Conservation (phyloP, 371 early-diverging fungal genomes). For the Saksenaea oblongispora region DNA sequence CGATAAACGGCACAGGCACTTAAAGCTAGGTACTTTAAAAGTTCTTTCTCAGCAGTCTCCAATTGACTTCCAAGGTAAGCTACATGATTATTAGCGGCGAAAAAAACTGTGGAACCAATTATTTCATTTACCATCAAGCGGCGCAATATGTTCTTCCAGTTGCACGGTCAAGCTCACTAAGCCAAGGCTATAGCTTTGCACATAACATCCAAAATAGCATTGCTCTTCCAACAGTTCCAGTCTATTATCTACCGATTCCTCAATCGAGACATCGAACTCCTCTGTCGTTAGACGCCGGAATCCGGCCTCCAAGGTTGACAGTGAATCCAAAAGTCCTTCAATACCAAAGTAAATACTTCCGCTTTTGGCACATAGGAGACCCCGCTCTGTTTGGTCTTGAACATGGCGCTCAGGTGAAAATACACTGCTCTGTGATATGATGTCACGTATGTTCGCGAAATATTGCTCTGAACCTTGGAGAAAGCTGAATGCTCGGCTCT, state of each 20-base stretch:
- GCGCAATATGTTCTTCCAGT: slow-evolving; percentile 8
- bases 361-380: background rate
- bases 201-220: slow-evolving; percentile 14
- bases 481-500: slow-evolving; percentile 12
- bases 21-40: background rate
- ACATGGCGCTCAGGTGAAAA: background rate
- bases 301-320: slow-evolving; percentile 4
- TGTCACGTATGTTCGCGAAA: background rate
- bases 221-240: slow-evolving; percentile 9
- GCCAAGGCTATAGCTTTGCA: slow-evolving; percentile 5
- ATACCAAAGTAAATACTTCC: background rate
- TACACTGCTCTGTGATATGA: background rate
- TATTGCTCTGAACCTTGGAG: background rate
- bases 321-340: slow-evolving; percentile 5
- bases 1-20: slow-evolving; percentile 1
- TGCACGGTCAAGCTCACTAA: slow-evolving; percentile 2
- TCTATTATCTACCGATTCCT: slow-evolving; percentile 3
- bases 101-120: background rate
- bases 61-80: background rate
- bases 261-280: background rate
- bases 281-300: slow-evolving; percentile 8
- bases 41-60: background rate
- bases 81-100: background rate
- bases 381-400: background rate
- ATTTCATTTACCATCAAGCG: slow-evolving; percentile 4